Evolutionary conservation across 2,329 filamentous ascomycete species (phyloP).

Genomic region (Biscogniauxia sp.): DNA sequence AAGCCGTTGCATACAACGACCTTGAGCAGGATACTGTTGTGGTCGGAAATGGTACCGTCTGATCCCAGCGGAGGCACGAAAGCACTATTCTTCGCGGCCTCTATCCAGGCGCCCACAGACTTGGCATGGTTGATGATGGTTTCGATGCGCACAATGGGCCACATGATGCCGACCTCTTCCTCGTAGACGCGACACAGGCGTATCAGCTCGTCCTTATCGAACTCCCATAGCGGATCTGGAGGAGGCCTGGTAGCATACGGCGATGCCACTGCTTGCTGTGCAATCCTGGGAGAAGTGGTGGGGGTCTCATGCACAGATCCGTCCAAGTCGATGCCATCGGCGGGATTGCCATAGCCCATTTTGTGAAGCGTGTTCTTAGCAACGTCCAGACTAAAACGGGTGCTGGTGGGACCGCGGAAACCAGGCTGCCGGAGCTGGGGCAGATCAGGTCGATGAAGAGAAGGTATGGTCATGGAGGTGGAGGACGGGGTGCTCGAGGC

Average conservation of each 20-base stretch:
- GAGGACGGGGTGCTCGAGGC: conserved; percentile 42
- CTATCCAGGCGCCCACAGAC: conserved; percentile 69
- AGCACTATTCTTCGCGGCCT: conserved; percentile 42
- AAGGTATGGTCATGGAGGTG: conserved; percentile 41
- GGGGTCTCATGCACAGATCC: conserved; percentile 39
- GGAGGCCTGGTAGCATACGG: conserved; percentile 14
- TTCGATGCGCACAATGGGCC: conserved; percentile 77
- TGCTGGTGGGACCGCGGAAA: conserved; percentile 84
- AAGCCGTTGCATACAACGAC: conserved; percentile 78
- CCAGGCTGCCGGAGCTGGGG: conserved; percentile 56
- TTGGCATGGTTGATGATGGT: conserved; percentile 68
- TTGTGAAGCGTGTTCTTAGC: conserved; percentile 83
- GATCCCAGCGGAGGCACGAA: conserved; percentile 32
- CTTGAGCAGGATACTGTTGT: conserved; percentile 70
- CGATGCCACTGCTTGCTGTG: conserved; percentile 37
- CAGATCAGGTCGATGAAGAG: conserved; percentile 42
- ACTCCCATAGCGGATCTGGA: conserved; percentile 75
- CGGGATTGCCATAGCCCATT: conserved; percentile 76
- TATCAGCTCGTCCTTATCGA: conserved; percentile 76
- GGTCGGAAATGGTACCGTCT: conserved; percentile 43
- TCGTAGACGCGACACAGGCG: conserved; percentile 78
- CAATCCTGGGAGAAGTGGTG: conserved; percentile 32
- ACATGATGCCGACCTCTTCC: conserved; percentile 91
- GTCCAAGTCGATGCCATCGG: conserved; percentile 61
- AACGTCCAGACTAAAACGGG: conserved; percentile 79